These are phyloP conservation scores for Globisporangium abappressorium DNA, from an alignment of 352 stramenopile genomes.

Conservation along the genomic window DNA sequence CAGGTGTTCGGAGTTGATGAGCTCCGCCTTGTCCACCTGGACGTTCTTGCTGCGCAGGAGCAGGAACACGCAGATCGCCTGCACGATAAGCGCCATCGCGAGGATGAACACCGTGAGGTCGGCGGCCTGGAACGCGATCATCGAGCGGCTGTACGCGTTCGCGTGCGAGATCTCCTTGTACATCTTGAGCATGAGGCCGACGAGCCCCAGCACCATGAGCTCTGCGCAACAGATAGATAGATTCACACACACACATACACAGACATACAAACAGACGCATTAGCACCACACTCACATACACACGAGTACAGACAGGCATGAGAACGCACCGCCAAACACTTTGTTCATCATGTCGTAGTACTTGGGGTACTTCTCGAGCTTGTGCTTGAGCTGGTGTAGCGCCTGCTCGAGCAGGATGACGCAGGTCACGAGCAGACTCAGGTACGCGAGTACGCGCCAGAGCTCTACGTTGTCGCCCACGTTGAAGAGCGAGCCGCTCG, in stretches of 20 bases:
- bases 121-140: slow-evolving; percentile 52
- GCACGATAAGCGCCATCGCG: slow-evolving; percentile 47
- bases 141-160: slow-evolving; percentile 26
- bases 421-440: slow-evolving; percentile 48
- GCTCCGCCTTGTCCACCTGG: slow-evolving; percentile 32
- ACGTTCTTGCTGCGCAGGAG: slow-evolving; percentile 37
- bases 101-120: slow-evolving; percentile 60
- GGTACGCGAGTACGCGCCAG: slow-evolving; percentile 42
- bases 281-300: neutral
- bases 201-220: slow-evolving; percentile 56
- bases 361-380: slow-evolving; percentile 50
- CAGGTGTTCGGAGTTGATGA: slow-evolving; percentile 45
- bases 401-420: slow-evolving; percentile 45
- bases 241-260: neutral
- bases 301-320: neutral
- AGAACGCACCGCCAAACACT: slow-evolving; percentile 26
- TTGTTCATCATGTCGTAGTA: slow-evolving; percentile 73
- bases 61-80: slow-evolving; percentile 48
- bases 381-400: slow-evolving; percentile 49
- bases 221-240: slow-evolving; percentile 18
- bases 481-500: slow-evolving; percentile 42
- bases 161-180: slow-evolving; percentile 36
- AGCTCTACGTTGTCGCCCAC: slow-evolving; percentile 56
- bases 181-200: slow-evolving; percentile 56
- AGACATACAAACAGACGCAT: neutral